A percentile compares a stretch with the other conserved stretches of the same genome.
Evolutionary conservation across 2,329 filamentous ascomycete species (phyloP).

Genomic region (Xylariaceae sp.): DNA sequence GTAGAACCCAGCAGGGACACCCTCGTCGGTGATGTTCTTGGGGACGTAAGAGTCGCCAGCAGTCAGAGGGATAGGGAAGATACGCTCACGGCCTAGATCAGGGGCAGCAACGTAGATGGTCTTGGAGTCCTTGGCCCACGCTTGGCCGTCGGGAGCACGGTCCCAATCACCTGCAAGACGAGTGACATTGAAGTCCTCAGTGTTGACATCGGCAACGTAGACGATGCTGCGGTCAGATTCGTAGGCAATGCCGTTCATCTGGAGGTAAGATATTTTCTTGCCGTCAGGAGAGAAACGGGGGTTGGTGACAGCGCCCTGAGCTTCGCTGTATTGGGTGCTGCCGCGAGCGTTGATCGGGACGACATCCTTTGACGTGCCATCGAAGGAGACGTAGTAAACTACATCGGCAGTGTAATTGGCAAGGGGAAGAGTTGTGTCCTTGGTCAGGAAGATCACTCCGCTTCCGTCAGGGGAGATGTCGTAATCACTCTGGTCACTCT

Average conservation of each 20-base stretch:
- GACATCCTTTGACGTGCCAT: conserved; percentile 28
- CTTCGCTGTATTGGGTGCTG: conserved; percentile 27
- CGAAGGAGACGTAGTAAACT: conserved; percentile 33
- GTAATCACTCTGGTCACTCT: conserved; percentile 56
- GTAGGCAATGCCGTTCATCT: conserved; percentile 57
- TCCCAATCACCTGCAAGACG: conserved; percentile 32
- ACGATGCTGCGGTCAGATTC: conserved; percentile 42
- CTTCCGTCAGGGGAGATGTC: conserved; percentile 48
- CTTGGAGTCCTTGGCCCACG: conserved; percentile 28
- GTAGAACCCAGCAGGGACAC: conserved; percentile 27
- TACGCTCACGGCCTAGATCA: conserved; percentile 29
- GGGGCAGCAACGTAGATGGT: conserved; percentile 28
- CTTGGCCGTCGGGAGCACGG: conserved; percentile 23
- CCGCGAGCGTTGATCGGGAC: conserved; percentile 33
- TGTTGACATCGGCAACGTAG: conserved; percentile 42
- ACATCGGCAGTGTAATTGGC: conserved; percentile 47
- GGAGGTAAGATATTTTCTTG: conserved; percentile 54
- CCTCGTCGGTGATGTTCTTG: conserved; percentile 33
- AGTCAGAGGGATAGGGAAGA: conserved; percentile 30
- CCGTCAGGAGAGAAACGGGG: conserved; percentile 55
- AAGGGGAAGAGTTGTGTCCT: conserved; percentile 50
- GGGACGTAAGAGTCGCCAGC: conserved; percentile 28
- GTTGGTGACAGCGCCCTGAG: conserved; percentile 32
- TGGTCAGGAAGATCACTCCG: conserved; percentile 51
- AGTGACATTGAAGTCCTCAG: conserved; percentile 39